phyloP scores from a whole-genome alignment of 2,329 filamentous ascomycete genomes.

The Colletotrichum godetiae region DNA sequence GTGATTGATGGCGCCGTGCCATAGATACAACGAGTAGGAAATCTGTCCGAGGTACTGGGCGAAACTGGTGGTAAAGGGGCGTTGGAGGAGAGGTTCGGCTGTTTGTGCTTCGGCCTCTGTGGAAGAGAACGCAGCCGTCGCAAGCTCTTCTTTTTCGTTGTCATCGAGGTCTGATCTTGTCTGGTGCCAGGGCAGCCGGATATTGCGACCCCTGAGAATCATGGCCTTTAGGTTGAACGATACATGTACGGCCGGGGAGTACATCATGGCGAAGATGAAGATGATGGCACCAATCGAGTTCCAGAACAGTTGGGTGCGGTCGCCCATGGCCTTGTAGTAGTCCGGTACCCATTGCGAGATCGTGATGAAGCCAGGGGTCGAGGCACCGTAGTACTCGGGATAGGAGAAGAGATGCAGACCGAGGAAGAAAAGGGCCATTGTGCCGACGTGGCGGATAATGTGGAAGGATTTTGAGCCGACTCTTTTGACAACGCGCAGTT shows the following conservation, averaged over 20 bases:
- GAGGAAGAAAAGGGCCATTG: neutral
- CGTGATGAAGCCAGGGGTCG: neutral
- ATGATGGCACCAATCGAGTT: slow-evolving; percentile 23
- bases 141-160: slow-evolving; percentile 52
- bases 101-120: slow-evolving; percentile 55
- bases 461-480: neutral
- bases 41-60: slow-evolving; percentile 70
- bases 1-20: slow-evolving; percentile 67
- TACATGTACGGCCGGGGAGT: slow-evolving; percentile 34
- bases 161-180: neutral
- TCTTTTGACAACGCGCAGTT: neutral
- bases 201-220: slow-evolving; percentile 8
- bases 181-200: neutral
- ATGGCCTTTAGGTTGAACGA: slow-evolving; percentile 59
- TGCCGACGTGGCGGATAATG: neutral
- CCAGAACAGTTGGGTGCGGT: slow-evolving; percentile 39
- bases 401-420: slow-evolving; percentile 11
- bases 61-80: slow-evolving; percentile 59
- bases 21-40: slow-evolving; percentile 70
- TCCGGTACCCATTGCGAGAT: neutral
- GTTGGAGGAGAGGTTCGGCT: slow-evolving; percentile 55
- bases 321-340: neutral
- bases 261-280: slow-evolving; percentile 38
- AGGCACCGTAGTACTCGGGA: neutral
- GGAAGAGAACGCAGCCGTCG: slow-evolving; percentile 57